Conservation (phyloP, 805 yeast species). For the Teunomyces cretensis region DNA sequence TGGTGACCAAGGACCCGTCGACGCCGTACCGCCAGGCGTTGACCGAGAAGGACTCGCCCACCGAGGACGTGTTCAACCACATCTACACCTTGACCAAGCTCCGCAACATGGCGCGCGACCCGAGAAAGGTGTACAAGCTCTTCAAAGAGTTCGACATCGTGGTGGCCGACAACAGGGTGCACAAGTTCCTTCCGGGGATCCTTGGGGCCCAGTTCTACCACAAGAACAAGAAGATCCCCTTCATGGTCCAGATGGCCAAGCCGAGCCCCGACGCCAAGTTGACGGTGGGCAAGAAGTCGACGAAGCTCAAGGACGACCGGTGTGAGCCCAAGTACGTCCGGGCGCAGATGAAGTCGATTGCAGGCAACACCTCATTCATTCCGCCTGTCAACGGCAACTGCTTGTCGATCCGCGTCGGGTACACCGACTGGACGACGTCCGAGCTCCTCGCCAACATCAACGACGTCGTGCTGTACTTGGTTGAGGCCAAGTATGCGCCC, state of each 20-base stretch:
- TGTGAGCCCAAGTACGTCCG: slow-evolving; percentile 66
- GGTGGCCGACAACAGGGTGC: slow-evolving; percentile 68
- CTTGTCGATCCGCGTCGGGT: slow-evolving; percentile 60
- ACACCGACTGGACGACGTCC: slow-evolving; percentile 41
- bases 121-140: slow-evolving; percentile 46
- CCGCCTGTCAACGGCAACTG: slow-evolving; percentile 65
- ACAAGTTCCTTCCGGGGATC: slow-evolving; percentile 55
- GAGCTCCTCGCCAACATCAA: slow-evolving; percentile 53
- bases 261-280: slow-evolving; percentile 38
- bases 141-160: slow-evolving; percentile 65
- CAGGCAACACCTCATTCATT: slow-evolving; percentile 56
- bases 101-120: slow-evolving; percentile 44
- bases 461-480: slow-evolving; percentile 50
- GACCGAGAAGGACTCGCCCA: slow-evolving; percentile 47
- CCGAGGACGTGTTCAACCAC: slow-evolving; percentile 61
- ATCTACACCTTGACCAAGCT: slow-evolving; percentile 60
- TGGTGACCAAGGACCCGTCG: slow-evolving; percentile 76
- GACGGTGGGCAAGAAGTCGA: slow-evolving; percentile 27
- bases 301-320: slow-evolving; percentile 52
- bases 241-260: slow-evolving; percentile 59
- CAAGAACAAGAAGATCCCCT: slow-evolving; percentile 66
- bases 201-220: slow-evolving; percentile 62
- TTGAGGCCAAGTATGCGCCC: slow-evolving; percentile 44
- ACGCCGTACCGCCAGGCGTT: slow-evolving; percentile 52
- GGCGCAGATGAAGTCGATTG: slow-evolving; percentile 63